These are phyloP conservation scores for Dendrobium officinale DNA, from an alignment of 106 monocot species.

Conservation along the genomic window DNA sequence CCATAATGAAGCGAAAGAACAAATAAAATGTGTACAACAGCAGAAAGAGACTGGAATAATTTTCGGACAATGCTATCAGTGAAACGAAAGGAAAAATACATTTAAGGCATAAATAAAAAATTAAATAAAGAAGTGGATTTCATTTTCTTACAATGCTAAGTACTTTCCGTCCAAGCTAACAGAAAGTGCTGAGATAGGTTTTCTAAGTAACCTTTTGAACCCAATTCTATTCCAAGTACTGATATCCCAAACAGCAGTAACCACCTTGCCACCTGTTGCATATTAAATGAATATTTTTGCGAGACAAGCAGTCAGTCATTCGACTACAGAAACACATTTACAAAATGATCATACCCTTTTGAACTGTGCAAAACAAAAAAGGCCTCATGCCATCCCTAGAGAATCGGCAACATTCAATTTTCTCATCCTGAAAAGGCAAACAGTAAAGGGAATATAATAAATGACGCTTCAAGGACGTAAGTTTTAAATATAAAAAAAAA, in stretches of 20 bases:
- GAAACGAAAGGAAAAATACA: neutral
- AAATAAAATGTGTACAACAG: neutral
- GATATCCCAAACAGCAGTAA: slow-evolving; percentile 87
- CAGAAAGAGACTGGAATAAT: neutral
- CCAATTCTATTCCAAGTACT: slow-evolving; percentile 91
- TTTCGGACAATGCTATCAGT: neutral
- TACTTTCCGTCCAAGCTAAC: slow-evolving; percentile 91
- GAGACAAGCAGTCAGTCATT: neutral
- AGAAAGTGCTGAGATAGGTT: slow-evolving; percentile 70
- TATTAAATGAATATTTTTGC: neutral
- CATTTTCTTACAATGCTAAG: slow-evolving; percentile 74
- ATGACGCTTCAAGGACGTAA: neutral
- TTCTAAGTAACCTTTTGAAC: slow-evolving; percentile 70
- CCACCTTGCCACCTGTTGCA: slow-evolving; percentile 35
- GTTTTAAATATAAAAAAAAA: neutral
- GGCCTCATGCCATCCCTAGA: slow-evolving; percentile 92
- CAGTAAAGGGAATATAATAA: neutral
- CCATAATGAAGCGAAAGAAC: neutral
- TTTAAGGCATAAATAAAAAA: neutral
- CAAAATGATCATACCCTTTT: slow-evolving; percentile 49
- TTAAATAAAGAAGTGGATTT: neutral
- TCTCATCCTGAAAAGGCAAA: slow-evolving; percentile 63
- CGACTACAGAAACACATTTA: neutral
- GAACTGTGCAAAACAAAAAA: slow-evolving; percentile 79
- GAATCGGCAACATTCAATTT: slow-evolving; percentile 94